A percentile compares a stretch with the other conserved stretches of the same genome.
Evolutionary conservation across 2,329 filamentous ascomycete genomes (phyloP).

Genomic region (Paecilomyces variotii): DNA sequence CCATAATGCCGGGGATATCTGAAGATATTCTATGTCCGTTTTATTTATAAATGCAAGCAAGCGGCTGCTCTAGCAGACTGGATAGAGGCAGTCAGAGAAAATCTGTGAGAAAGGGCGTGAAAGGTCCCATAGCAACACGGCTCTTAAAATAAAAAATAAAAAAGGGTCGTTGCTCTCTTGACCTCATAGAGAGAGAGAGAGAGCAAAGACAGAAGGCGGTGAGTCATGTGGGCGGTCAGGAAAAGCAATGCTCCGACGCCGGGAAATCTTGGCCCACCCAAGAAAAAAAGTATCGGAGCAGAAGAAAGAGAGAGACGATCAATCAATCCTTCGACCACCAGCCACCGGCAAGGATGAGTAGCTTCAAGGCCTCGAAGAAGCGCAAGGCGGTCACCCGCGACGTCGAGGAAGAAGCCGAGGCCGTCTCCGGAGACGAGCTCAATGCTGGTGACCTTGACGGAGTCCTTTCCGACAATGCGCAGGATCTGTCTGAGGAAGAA

Average conservation of each 20-base stretch:
- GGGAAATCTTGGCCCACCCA: conserved; percentile 6
- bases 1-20: background rate
- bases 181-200: background rate
- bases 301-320: conserved; percentile 5
- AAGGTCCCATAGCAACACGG: background rate
- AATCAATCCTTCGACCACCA: conserved; percentile 1
- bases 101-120: background rate
- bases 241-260: conserved; percentile 3
- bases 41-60: background rate
- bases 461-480: conserved; percentile 34
- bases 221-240: conserved; percentile 31
- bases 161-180: background rate
- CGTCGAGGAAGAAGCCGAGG: conserved; percentile 40
- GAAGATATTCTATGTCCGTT: background rate
- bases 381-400: conserved; percentile 56
- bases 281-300: conserved; percentile 18
- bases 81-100: background rate
- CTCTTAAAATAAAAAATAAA: no score
- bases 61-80: background rate
- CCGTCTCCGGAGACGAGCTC: conserved; percentile 56
- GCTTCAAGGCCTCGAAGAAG: conserved; percentile 46
- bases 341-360: conserved; percentile 21
- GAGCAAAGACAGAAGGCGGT: conserved; percentile 14
- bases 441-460: conserved; percentile 35
- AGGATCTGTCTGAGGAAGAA: conserved; percentile 28